Percentiles rank a stretch among this genome's conserved stretches.
phyloP scores from a whole-genome alignment of 768 basidiomycete species.

The Austroboletus festivus region DNA sequence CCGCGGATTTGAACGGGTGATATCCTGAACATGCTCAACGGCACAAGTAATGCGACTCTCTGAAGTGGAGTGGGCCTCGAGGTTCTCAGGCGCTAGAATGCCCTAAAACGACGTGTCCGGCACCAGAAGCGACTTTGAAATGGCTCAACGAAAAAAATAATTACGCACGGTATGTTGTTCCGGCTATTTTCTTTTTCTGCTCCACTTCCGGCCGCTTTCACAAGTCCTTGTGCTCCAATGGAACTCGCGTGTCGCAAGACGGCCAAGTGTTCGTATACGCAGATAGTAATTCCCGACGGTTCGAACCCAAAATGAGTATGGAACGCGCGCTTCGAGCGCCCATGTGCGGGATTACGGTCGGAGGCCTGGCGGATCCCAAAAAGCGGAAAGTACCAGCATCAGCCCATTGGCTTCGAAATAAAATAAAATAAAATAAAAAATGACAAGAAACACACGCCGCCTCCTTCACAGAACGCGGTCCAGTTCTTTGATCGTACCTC shows the following conservation, averaged over 20 bases:
- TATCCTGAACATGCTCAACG: conserved; percentile 4
- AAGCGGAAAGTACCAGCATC: conserved; percentile 1
- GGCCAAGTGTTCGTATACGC: conserved; percentile 19
- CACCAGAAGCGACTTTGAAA: neutral
- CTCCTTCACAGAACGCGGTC: conserved; percentile 15
- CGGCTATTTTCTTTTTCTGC: conserved; percentile 2
- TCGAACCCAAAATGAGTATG: no score
- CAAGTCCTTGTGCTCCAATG: conserved; percentile 12
- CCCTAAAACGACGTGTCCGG: neutral
- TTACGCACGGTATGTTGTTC: conserved; percentile 13
- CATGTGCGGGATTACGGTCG: neutral
- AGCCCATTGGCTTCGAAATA: conserved; percentile 14
- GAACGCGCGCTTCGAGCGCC: no score
- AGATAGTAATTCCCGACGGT: conserved; percentile 22
- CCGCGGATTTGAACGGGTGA: conserved; percentile 20
- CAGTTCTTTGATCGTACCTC: conserved; percentile 20
- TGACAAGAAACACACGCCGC: conserved; percentile 3
- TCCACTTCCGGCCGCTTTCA: conserved; percentile 3
- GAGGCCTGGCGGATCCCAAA: conserved; percentile 18
- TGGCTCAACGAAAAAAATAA: neutral
- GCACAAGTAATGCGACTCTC: conserved; percentile 3
- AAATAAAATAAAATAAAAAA: neutral
- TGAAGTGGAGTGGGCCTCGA: conserved; percentile 2
- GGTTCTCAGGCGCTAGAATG: conserved; percentile 8
- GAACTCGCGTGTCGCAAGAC: conserved; percentile 19